Evolutionary conservation across 495 filamentous ascomycete genomes (phyloP).

Genomic region (Lindgomyces ingoldianus): DNA sequence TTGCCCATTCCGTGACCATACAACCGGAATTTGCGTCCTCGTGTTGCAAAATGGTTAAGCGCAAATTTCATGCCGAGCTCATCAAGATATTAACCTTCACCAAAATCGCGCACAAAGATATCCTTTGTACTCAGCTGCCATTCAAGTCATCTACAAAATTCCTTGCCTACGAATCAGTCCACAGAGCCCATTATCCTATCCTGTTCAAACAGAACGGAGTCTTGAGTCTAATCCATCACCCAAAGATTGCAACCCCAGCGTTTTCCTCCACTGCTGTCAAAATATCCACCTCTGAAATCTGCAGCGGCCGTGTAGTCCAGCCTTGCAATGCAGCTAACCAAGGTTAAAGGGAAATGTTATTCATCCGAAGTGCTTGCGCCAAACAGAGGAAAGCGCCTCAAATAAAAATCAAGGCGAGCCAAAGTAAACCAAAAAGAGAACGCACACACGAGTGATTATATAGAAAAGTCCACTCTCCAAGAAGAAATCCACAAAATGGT

Average conservation of each 20-base stretch:
- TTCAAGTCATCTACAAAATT: conserved; percentile 21
- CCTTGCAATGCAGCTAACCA: conserved; percentile 13
- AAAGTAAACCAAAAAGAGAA: background rate
- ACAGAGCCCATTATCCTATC: background rate
- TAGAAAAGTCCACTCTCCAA: conserved; percentile 1
- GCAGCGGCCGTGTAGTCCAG: conserved; percentile 1
- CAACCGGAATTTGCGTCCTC: too few species aligned
- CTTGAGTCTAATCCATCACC: background rate
- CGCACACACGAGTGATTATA: conserved; percentile 8
- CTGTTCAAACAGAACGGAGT: background rate
- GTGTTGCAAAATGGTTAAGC: too few species aligned
- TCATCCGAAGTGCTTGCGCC: conserved; percentile 5
- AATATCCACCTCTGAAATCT: background rate
- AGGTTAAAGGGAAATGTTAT: background rate
- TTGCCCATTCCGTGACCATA: too few species aligned
- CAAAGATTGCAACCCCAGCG: background rate
- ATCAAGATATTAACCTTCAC: too few species aligned
- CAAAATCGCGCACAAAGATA: too few species aligned
- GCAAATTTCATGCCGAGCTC: too few species aligned
- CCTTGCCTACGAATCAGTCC: background rate
- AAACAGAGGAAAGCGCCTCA: background rate
- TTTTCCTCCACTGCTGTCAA: background rate
- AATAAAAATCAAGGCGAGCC: background rate
- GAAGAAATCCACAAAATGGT: background rate
- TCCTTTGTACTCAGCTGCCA: background rate